phyloP scores from a whole-genome alignment of 495 filamentous ascomycete genomes.

The Tuber microsphaerosporum region DNA sequence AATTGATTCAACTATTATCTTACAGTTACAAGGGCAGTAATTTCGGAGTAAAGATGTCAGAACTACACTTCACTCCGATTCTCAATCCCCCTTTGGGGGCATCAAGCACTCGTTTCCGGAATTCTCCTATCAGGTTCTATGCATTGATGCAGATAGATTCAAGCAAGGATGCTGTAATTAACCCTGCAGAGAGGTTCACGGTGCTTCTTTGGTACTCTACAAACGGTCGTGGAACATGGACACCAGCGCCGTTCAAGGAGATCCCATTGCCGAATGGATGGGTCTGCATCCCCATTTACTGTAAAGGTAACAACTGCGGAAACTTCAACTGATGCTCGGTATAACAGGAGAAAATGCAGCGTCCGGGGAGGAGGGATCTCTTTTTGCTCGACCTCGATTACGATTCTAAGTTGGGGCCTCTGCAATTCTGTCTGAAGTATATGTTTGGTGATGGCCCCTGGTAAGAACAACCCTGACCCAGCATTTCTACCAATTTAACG shows the following conservation, averaged over 20 bases:
- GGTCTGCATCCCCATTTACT: conserved; percentile 11
- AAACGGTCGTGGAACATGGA: conserved; percentile 22
- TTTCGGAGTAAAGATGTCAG: conserved; percentile 11
- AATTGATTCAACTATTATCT: not conserved
- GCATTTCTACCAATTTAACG: not conserved
- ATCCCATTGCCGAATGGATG: not conserved
- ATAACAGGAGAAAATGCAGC: not conserved
- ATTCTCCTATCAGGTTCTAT: conserved; percentile 16
- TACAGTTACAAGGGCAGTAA: not conserved
- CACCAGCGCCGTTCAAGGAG: conserved; percentile 17
- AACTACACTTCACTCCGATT: conserved; percentile 22
- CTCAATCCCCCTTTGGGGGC: conserved; percentile 22
- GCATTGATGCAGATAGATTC: conserved; percentile 17
- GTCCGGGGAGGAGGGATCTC: conserved; percentile 15
- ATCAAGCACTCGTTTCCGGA: conserved; percentile 14
- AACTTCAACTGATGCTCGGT: conserved; percentile 5
- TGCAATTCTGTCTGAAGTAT: conserved; percentile 38
- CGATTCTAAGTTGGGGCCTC: conserved; percentile 18
- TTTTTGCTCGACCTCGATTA: conserved; percentile 28
- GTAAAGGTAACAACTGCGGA: not conserved
- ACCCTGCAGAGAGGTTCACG: conserved; percentile 15
- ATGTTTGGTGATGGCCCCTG: conserved; percentile 34
- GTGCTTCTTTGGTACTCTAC: conserved; percentile 27
- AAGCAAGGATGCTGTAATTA: not conserved
- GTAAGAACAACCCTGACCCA: conserved; percentile 7